Conservation (phyloP, 257 asterid species). For the Salvia rosmarinus region DNA sequence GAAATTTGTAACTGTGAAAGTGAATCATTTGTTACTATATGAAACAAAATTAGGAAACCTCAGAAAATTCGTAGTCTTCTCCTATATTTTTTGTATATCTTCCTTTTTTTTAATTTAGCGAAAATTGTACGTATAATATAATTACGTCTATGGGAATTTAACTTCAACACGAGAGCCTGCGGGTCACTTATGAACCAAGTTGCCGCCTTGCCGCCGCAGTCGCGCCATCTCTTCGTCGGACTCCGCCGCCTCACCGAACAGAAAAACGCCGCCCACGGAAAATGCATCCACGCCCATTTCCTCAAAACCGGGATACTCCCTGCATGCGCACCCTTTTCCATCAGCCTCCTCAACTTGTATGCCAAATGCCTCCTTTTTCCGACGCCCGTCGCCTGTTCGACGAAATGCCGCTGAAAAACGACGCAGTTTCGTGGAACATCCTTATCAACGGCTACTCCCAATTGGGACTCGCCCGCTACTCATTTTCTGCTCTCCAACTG, state of each 20-base stretch:
- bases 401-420: conserved; percentile 54
- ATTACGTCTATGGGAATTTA: no score
- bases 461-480: conserved; percentile 42
- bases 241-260: conserved; percentile 55
- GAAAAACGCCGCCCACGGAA: conserved; percentile 48
- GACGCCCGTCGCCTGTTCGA: conserved; percentile 60
- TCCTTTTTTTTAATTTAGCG: no score
- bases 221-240: conserved; percentile 50
- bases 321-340: conserved; percentile 53
- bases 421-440: conserved; percentile 67
- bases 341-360: conserved; percentile 67
- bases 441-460: conserved; percentile 78
- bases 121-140: no score
- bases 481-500: conserved; percentile 53
- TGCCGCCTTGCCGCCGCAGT: conserved; percentile 44
- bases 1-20: no score
- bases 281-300: conserved; percentile 67
- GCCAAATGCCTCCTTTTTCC: conserved; percentile 62
- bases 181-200: conserved; percentile 41
- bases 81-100: no score
- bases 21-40: no score
- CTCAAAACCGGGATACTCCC: conserved; percentile 57
- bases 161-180: no score
- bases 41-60: no score
- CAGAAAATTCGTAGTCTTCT: no score